Percentiles rank a stretch among this genome's conserved stretches.
These are phyloP conservation scores for Plectosphaerella cucumerina DNA, from an alignment of 2,329 filamentous ascomycete species.

Conservation along the genomic window DNA sequence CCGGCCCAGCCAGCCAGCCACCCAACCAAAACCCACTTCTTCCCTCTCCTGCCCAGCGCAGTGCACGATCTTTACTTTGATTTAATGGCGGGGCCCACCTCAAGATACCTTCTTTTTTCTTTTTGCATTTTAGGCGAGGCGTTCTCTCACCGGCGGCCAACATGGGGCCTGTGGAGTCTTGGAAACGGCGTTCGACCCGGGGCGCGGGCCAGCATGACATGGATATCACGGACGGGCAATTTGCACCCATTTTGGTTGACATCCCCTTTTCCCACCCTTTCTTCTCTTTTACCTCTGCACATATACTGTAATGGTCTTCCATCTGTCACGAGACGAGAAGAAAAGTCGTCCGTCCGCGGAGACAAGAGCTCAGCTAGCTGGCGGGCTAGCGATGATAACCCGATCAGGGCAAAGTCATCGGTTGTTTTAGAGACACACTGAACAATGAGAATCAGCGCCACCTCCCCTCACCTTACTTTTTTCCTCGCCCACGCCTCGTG, in stretches of 20 bases:
- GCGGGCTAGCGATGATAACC: too few relatives aligned
- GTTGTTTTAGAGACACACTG: too few relatives aligned
- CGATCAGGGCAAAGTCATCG: too few relatives aligned
- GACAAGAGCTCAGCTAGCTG: too few relatives aligned
- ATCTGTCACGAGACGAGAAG: not conserved
- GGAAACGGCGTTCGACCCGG: not conserved
- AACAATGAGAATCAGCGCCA: not conserved
- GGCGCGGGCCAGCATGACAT: not conserved
- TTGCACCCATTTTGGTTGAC: not conserved
- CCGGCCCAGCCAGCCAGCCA: constrained; percentile 2
- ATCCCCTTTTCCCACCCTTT: too few relatives aligned
- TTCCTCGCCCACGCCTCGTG: not conserved
- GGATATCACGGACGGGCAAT: not conserved
- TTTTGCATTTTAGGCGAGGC: constrained; percentile 1
- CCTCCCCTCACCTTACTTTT: not conserved
- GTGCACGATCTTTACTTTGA: constrained; percentile 13
- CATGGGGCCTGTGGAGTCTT: not conserved
- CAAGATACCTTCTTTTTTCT: not conserved
- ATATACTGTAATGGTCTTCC: not conserved
- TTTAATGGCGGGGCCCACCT: not conserved
- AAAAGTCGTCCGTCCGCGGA: too few relatives aligned
- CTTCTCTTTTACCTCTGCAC: not conserved
- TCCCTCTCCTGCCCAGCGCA: constrained; percentile 12
- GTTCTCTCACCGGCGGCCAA: not conserved
- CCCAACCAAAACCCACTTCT: constrained; percentile 11